Evolutionary conservation across 2,329 filamentous ascomycete species (phyloP).

Genomic region (Sporothrix schenckii): DNA sequence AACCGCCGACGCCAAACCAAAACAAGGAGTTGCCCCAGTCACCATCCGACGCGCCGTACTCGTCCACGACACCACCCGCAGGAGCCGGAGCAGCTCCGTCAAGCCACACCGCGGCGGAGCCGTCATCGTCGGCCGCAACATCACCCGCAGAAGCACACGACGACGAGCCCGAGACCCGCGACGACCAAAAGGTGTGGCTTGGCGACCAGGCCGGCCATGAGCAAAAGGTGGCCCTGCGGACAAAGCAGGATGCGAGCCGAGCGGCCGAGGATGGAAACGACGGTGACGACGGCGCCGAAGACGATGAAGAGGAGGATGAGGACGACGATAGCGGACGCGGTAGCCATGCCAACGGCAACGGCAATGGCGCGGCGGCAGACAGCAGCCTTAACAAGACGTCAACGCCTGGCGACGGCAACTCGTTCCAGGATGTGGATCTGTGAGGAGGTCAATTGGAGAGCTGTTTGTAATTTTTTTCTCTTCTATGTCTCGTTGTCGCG

Average conservation of each 20-base stretch:
- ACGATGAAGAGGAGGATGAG: constrained; percentile 37
- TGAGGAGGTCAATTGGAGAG: constrained; percentile 38
- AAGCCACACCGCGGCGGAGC: neutral
- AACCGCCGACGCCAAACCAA: constrained; percentile 26
- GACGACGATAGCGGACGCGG: constrained; percentile 43
- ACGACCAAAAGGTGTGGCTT: constrained; percentile 60
- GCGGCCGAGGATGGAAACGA: constrained; percentile 35
- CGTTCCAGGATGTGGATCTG: constrained; percentile 67
- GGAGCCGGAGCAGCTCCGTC: constrained; percentile 21
- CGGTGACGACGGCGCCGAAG: constrained; percentile 29
- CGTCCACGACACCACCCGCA: constrained; percentile 22
- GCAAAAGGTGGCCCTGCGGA: constrained; percentile 57
- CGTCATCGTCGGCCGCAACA: constrained; percentile 36
- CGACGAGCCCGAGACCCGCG: constrained; percentile 37
- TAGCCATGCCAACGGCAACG: constrained; percentile 31
- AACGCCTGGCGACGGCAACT: constrained; percentile 57
- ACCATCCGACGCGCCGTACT: neutral
- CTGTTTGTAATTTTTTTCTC: neutral
- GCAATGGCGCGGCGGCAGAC: constrained; percentile 3
- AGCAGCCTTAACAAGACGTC: constrained; percentile 38
- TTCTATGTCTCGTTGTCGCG: neutral
- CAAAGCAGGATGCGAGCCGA: constrained; percentile 40
- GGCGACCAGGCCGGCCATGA: constrained; percentile 55
- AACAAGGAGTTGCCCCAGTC: constrained; percentile 40
- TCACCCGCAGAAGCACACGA: constrained; percentile 32